Evolutionary conservation across 495 filamentous ascomycete species (phyloP).

Genomic region (Neurospora discreta): DNA sequence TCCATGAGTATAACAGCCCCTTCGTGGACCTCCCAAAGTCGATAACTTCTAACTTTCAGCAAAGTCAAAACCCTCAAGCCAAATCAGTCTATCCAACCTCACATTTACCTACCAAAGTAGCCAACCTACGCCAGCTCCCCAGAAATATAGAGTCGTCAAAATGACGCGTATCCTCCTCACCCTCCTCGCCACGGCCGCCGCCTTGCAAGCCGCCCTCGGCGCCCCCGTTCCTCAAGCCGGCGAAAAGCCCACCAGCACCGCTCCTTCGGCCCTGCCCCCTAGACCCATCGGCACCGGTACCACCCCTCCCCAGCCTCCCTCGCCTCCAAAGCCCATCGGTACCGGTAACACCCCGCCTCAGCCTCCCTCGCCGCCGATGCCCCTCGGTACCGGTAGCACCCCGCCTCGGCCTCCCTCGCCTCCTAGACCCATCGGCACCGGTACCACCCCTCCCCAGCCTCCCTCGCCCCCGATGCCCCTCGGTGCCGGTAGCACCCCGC

Average conservation of each 20-base stretch:
- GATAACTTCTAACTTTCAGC: not conserved
- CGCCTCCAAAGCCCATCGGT: no score
- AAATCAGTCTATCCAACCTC: not conserved
- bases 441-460: not conserved
- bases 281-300: not conserved
- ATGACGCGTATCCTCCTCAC: constrained; percentile 12
- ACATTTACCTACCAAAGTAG: not conserved
- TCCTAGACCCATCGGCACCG: not conserved
- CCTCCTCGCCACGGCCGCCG: constrained; percentile 9
- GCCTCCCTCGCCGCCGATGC: no score
- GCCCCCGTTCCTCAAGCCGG: constrained; percentile 8
- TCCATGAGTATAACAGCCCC: not conserved
- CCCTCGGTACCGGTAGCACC: no score
- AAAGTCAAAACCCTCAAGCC: not conserved
- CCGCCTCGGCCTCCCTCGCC: not conserved
- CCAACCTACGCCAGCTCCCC: not conserved
- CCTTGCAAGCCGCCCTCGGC: constrained; percentile 7
- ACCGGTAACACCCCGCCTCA: no score
- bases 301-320: not conserved
- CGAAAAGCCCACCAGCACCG: not conserved
- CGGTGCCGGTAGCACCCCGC: no score
- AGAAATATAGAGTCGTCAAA: not conserved
- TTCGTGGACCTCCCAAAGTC: not conserved
- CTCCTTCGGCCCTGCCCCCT: not conserved
- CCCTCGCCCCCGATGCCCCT: not conserved